These are phyloP conservation scores for Mucor racemosus DNA, from an alignment of 371 early-diverging fungal genomes.

Conservation along the genomic window DNA sequence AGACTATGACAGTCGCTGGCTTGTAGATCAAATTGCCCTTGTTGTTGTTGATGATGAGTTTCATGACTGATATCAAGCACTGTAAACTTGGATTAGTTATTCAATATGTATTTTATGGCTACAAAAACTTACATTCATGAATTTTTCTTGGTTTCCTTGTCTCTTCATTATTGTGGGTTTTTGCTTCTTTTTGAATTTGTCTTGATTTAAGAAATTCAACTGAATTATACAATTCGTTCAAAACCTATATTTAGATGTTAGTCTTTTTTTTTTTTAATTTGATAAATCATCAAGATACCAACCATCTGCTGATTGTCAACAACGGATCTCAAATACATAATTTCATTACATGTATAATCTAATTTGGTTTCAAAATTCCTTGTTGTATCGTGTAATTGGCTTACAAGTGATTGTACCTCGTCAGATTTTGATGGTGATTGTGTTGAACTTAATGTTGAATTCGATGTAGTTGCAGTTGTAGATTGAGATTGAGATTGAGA, in stretches of 20 bases:
- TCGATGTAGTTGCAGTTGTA: not conserved
- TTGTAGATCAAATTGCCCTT: not conserved
- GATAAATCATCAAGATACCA: not conserved
- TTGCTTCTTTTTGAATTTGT: not conserved
- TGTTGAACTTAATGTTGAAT: not conserved
- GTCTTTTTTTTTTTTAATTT: not conserved
- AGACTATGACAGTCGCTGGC: not conserved
- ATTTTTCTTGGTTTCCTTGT: slow-evolving; percentile 26
- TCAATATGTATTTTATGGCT: not conserved
- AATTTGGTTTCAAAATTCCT: slow-evolving; percentile 20
- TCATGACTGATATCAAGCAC: not conserved
- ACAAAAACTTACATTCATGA: slow-evolving; percentile 23
- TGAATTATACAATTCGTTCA: slow-evolving; percentile 13
- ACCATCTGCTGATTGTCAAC: slow-evolving; percentile 23
- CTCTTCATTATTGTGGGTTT: not conserved
- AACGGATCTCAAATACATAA: slow-evolving; percentile 15
- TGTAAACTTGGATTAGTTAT: not conserved
- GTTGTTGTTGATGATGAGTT: not conserved
- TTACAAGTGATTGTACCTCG: slow-evolving; percentile 7
- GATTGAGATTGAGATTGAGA: not conserved
- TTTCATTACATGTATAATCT: slow-evolving; percentile 18
- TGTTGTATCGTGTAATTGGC: slow-evolving; percentile 8
- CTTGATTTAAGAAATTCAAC: slow-evolving; percentile 15
- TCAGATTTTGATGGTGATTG: not conserved
- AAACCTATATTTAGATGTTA: slow-evolving; percentile 4